Conservation (phyloP, 805 yeast genomes). For the Pichia membranifaciens region DNA sequence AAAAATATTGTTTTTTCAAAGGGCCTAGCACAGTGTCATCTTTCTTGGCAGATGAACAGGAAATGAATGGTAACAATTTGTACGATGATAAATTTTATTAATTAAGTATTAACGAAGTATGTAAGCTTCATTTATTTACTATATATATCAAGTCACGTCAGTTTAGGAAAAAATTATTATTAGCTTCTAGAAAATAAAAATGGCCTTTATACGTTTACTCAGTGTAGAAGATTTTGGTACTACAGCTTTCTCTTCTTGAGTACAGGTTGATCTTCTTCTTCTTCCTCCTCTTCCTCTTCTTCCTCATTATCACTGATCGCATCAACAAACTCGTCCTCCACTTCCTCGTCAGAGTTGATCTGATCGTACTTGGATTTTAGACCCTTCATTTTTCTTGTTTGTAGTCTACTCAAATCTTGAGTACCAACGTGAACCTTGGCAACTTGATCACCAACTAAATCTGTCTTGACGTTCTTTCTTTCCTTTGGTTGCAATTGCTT, state of each 20-base stretch:
- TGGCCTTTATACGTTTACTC: too few species aligned
- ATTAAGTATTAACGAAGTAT: not conserved
- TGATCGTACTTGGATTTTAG: conserved; percentile 83
- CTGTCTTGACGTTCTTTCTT: conserved; percentile 85
- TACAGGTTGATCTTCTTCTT: conserved; percentile 19
- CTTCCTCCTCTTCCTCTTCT: conserved; percentile 16
- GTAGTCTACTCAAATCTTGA: conserved; percentile 85
- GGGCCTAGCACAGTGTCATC: conserved; percentile 33
- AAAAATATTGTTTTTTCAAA: conserved; percentile 55
- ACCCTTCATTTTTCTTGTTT: conserved; percentile 98
- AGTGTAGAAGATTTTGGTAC: not conserved
- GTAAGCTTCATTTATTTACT: not conserved
- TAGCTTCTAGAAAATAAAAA: not conserved
- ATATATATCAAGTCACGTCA: too few species aligned
- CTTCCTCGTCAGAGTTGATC: conserved; percentile 33
- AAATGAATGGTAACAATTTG: conserved; percentile 14
- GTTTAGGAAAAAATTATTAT: not conserved
- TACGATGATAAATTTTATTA: conserved; percentile 24
- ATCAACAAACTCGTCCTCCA: conserved; percentile 24
- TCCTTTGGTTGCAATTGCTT: conserved; percentile 74
- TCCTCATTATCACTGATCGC: conserved; percentile 19
- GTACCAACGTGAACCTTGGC: conserved; percentile 95
- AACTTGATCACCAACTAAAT: conserved; percentile 90
- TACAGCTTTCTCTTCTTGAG: conserved; percentile 24
- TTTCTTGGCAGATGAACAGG: conserved; percentile 21